Conservation (phyloP, 2,329 filamentous ascomycete genomes). For the Hypoxylon sp. region DNA sequence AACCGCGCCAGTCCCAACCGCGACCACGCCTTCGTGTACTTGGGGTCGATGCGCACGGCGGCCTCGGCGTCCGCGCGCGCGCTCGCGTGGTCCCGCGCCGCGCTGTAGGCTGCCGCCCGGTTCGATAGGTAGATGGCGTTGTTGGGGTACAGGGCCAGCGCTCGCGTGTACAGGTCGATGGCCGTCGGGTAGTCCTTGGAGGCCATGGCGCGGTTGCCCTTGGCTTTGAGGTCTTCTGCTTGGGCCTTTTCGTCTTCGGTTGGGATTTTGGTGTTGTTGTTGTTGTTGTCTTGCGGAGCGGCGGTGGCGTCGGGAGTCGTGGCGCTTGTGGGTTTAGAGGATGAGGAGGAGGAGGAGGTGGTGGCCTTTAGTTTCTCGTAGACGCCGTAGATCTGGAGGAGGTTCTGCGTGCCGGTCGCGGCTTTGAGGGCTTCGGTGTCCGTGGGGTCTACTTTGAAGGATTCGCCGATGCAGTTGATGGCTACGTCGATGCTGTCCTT, state of each 20-base stretch:
- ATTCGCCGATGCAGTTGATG: constrained; percentile 92
- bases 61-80: constrained; percentile 91
- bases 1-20: constrained; percentile 92
- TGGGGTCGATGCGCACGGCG: constrained; percentile 87
- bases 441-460: constrained; percentile 92
- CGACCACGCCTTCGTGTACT: constrained; percentile 98
- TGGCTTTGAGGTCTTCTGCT: constrained; percentile 89
- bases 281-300: constrained; percentile 44
- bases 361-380: constrained; percentile 92
- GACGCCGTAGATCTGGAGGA: constrained; percentile 92
- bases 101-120: constrained; percentile 93
- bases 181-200: constrained; percentile 89
- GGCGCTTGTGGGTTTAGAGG: constrained; percentile 59
- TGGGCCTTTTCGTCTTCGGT: constrained; percentile 78
- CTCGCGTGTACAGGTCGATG: constrained; percentile 90
- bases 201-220: constrained; percentile 95
- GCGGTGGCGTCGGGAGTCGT: constrained; percentile 42
- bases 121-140: constrained; percentile 99
- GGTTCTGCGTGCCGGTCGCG: constrained; percentile 87
- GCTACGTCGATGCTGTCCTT: constrained; percentile 95
- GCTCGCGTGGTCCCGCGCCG: constrained; percentile 84
- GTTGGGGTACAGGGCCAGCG: constrained; percentile 82
- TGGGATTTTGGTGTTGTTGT: constrained; percentile 51
- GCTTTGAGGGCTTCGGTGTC: constrained; percentile 80
- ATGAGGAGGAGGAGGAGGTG: constrained; percentile 56